Evolutionary conservation across 495 filamentous ascomycete species (phyloP), one percentile per base, ranked within the genome.

Genomic region (Aspergillus avenaceus): DNA sequence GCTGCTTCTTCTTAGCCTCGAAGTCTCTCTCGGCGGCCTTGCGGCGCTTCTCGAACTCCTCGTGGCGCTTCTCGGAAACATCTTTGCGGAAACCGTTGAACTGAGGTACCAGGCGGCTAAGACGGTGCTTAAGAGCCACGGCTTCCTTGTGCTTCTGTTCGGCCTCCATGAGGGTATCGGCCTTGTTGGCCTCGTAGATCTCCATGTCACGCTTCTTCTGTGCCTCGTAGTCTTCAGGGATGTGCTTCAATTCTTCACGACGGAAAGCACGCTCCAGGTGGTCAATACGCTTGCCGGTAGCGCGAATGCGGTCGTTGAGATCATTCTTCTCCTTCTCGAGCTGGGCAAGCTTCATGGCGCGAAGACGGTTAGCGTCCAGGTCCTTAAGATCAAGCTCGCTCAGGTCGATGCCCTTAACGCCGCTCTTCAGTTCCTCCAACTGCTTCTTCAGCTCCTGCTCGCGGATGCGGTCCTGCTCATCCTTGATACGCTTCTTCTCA

Each of bases 261-360:
- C 95, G 82, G 79, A 93, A 92, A 21, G 93, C 95, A 71, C 93
- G 89, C 77, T 98, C 93, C 58, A 98, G 76, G 72, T 98, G 93
- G 67, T 98, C 93, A 63, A 97, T 91, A 53, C 93, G 85, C 81
- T 96, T 97, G 64, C 86, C 87, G 41, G 92, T 96, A 54, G 92
- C 80, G 53, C 91, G 85, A 37, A 97, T 78, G 61, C 87, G 90
- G 67, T 97, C 91, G 37, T 84, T 83, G 56, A 96, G 83, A 59
- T 81, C 91, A 61, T 92, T 95, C 83, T 97, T 98, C 76, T 98
- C 95, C 51, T 92, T 90, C 71, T 97, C 93, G 13, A 98, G 82
- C 65, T 96, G 91, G 34, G 88, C 86, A 34, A 98, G 82, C 76
- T 96, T 96, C 72, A 98, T 86, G 48, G 87, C 84, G 65, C 93